phyloP scores from a whole-genome alignment of 768 basidiomycete species.

The Leccinum imitatum region DNA sequence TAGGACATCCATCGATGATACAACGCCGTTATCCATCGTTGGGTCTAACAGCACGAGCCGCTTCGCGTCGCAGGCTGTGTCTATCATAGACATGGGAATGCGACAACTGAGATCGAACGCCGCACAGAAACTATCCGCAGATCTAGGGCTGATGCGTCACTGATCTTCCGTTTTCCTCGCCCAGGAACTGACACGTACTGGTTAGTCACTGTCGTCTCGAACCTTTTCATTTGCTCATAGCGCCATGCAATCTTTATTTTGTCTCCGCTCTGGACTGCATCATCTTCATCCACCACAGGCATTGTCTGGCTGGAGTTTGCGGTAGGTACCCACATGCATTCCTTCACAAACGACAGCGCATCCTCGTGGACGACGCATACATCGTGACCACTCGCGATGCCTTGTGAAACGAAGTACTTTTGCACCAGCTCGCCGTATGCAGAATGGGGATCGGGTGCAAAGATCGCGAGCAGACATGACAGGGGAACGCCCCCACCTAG shows the following conservation, averaged over 20 bases:
- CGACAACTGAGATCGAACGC: conserved; percentile 71
- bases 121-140: conserved; percentile 60
- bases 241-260: conserved; percentile 97
- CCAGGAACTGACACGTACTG: conserved; percentile 43
- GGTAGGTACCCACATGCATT: conserved; percentile 77
- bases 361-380: conserved; percentile 66
- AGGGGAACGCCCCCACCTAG: conserved; percentile 90
- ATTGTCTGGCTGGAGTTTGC: conserved; percentile 11
- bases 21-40: conserved; percentile 14
- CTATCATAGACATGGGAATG: conserved; percentile 52
- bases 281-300: conserved; percentile 33
- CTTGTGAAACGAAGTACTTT: conserved; percentile 89
- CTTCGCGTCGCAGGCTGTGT: conserved; percentile 40
- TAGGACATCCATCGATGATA: conserved; percentile 20
- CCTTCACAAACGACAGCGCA: conserved; percentile 56
- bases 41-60: conserved; percentile 37
- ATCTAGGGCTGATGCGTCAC: conserved; percentile 35
- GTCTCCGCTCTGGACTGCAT: conserved; percentile 41
- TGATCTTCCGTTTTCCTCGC: conserved; percentile 3
- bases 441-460: conserved; percentile 85
- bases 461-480: conserved; percentile 66
- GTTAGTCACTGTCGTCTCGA: conserved; percentile 76
- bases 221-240: conserved; percentile 91
- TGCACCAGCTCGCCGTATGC: conserved; percentile 82
- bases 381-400: conserved; percentile 68